Base-by-base conservation (phyloP, 345 rosid genomes). In the Durio zibethinus region DNA sequence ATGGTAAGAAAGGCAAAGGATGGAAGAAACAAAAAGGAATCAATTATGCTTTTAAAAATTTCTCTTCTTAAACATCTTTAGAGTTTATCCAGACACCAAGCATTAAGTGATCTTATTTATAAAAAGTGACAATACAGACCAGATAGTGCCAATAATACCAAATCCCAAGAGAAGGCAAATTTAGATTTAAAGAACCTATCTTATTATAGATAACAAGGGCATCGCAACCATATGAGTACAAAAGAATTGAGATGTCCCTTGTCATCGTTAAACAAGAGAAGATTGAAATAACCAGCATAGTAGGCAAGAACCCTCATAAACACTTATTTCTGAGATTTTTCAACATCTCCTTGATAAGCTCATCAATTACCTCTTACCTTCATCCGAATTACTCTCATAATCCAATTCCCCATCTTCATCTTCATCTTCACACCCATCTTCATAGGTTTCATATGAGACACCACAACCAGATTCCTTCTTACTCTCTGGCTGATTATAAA, bases 321-420 rank as follows among this genome's bases (percentile, higher is more conserved):
- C 11, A 16, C 20, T 12, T 27, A 29, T 40, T 33, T 23, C 43
- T 11, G 16, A 33, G 4, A 64, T 23, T 25, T 4, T 25, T 27
- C 1, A 12, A 11, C 29, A 9, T 47, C 48, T 61, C 50, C 67
- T 40, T 16, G 10, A 9, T 8, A 42, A 16, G 40, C 23, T 42
- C 7, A n/a, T 57, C 20, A 7, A 31, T 31, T 0, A 57, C 23
- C 25, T 25, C 80, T 79, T 77, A 77, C 84, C 72, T 75, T 59
- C 50, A 54, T 21, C 53, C 0, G 29, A 20, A 35, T 33, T 33
- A 45, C 25, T 21, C 60, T 33, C 69, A 65, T 29, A 33, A 76
- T 68, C 71, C 33, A 16, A 31, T 31, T 31, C 40, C 40, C 21
- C 18, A 27, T 59, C 35, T 59, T 21, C 38, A 54, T 33, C 10